These are phyloP conservation scores for Podospora australis DNA, from an alignment of 495 filamentous ascomycete genomes.

Conservation along the genomic window DNA sequence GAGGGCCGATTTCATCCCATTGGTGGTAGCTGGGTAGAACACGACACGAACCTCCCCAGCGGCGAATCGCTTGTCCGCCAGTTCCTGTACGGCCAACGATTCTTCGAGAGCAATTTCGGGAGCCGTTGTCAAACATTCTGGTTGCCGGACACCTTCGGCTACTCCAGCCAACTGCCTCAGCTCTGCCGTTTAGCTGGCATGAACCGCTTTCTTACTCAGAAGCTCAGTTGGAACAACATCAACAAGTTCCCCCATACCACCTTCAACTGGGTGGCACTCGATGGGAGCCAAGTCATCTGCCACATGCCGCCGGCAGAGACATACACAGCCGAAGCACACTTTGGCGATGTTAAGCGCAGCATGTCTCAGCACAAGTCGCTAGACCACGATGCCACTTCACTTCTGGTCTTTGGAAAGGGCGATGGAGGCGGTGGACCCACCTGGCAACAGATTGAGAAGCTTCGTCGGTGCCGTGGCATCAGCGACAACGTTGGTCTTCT, in stretches of 20 bases:
- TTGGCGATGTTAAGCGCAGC: constrained; percentile 89
- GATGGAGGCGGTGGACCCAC: constrained; percentile 95
- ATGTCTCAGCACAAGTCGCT: constrained; percentile 91
- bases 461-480: constrained; percentile 88
- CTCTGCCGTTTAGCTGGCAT: constrained; percentile 87
- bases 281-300: constrained; percentile 92
- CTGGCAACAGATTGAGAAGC: constrained; percentile 89
- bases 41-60: constrained; percentile 94
- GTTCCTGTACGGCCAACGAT: constrained; percentile 89
- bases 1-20: constrained; percentile 89
- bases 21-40: constrained; percentile 97
- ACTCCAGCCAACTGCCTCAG: constrained; percentile 90
- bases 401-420: constrained; percentile 92
- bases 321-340: constrained; percentile 89
- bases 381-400: constrained; percentile 78
- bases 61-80: constrained; percentile 94
- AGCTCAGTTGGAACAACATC: constrained; percentile 91
- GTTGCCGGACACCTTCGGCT: constrained; percentile 97
- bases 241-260: constrained; percentile 98
- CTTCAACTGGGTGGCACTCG: constrained; percentile 94
- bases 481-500: constrained; percentile 79
- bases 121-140: constrained; percentile 87
- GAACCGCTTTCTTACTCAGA: constrained; percentile 95
- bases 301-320: constrained; percentile 95
- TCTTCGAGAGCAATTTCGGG: constrained; percentile 91